Percentiles rank a stretch among this genome's conserved stretches.
These are phyloP conservation scores for Thielaviopsis musarum DNA, from an alignment of 2,329 filamentous ascomycete species.

Conservation along the genomic window DNA sequence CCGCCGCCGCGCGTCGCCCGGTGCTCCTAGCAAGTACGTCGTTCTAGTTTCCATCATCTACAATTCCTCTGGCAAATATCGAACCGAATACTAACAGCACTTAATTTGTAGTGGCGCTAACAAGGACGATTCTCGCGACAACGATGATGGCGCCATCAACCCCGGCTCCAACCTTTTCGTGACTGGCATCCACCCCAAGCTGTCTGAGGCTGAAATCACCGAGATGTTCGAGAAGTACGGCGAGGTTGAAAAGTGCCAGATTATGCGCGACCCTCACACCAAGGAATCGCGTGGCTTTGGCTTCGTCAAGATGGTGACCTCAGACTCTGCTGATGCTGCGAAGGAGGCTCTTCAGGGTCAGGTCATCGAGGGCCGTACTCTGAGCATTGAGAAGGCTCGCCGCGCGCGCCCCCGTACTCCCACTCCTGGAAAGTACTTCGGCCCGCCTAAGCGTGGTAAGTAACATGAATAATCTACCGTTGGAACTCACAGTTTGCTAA, in stretches of 20 bases:
- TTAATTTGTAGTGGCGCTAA: slow-evolving; percentile 21
- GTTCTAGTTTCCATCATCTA: slow-evolving; percentile 27
- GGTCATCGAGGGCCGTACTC: slow-evolving; percentile 80
- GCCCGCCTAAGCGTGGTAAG: slow-evolving; percentile 91
- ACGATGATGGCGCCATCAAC: slow-evolving; percentile 71
- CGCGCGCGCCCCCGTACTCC: slow-evolving; percentile 88
- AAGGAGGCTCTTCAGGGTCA: slow-evolving; percentile 94
- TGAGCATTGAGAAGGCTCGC: slow-evolving; percentile 98
- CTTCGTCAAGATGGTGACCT: slow-evolving; percentile 96
- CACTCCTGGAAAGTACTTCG: slow-evolving; percentile 97
- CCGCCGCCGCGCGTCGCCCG: slow-evolving; percentile 41
- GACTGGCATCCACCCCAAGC: slow-evolving; percentile 87
- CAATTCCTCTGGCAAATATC: neutral
- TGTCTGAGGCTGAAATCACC: slow-evolving; percentile 77
- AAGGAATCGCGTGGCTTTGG: slow-evolving; percentile 98
- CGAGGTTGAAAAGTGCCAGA: slow-evolving; percentile 97
- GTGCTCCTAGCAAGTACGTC: slow-evolving; percentile 37
- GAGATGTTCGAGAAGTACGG: slow-evolving; percentile 98
- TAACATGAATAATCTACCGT: slow-evolving; percentile 13
- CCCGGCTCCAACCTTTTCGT: slow-evolving; percentile 97
- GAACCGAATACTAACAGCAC: slow-evolving; percentile 3
- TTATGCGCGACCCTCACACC: slow-evolving; percentile 97
- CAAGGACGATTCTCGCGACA: slow-evolving; percentile 40
- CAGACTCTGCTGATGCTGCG: slow-evolving; percentile 88
- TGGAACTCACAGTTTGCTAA: neutral